A percentile compares a stretch with the other conserved stretches of the same genome.
These are phyloP conservation scores for Solanum chiquidenum DNA, from an alignment of 257 asterid genomes.

Conservation along the genomic window DNA sequence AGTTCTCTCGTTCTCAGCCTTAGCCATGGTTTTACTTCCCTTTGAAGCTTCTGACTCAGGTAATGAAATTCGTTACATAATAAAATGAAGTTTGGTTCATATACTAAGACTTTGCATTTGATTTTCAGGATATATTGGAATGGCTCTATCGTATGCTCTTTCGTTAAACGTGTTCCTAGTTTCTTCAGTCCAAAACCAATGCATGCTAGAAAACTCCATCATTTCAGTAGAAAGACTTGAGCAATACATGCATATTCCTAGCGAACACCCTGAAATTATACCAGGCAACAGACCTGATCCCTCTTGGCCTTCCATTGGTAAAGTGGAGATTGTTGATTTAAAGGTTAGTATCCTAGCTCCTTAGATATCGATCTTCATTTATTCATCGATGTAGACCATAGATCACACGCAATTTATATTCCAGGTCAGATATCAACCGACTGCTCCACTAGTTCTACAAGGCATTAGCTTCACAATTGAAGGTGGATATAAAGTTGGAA, in stretches of 20 bases:
- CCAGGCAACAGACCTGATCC: conserved; percentile 7
- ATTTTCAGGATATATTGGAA: conserved; percentile 25
- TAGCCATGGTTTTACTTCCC: conserved; percentile 17
- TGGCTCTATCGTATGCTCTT: conserved; percentile 32
- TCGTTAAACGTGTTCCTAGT: conserved; percentile 18
- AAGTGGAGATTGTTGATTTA: conserved; percentile 16
- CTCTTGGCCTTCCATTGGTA: conserved; percentile 19
- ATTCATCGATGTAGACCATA: not conserved
- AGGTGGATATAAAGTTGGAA: conserved; percentile 25
- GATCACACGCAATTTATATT: not conserved
- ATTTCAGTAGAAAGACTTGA: conserved; percentile 26
- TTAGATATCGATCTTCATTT: not conserved
- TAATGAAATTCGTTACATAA: not conserved
- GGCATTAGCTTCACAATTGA: conserved; percentile 18
- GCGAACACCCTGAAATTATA: conserved; percentile 21
- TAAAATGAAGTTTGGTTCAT: not conserved
- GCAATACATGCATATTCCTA: conserved; percentile 22
- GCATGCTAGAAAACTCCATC: conserved; percentile 23
- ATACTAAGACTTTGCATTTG: not conserved
- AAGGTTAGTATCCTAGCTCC: conserved; percentile 7
- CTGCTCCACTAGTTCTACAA: conserved; percentile 18
- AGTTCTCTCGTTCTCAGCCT: conserved; percentile 28
- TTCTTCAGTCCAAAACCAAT: conserved; percentile 6
- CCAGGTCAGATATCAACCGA: conserved; percentile 18
- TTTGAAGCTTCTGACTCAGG: conserved; percentile 21